Percentiles rank a stretch among this genome's conserved stretches.
phyloP scores from a whole-genome alignment of 2,329 filamentous ascomycete genomes.

The Pseudovirgaria hyperparasitica region DNA sequence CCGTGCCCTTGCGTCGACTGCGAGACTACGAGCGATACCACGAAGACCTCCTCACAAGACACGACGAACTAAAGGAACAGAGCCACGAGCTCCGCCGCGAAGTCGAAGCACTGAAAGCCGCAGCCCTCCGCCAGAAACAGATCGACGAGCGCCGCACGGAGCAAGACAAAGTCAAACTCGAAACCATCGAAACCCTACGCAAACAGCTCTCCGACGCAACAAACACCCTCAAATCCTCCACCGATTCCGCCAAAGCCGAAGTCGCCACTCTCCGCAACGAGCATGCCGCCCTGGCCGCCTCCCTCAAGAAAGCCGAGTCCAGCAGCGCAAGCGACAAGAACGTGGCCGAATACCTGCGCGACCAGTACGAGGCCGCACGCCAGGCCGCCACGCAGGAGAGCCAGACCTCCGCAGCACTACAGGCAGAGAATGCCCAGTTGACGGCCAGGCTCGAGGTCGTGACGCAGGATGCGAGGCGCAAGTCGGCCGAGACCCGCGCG shows the following conservation, averaged over 20 bases:
- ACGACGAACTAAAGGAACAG: background rate
- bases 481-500: background rate
- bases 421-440: slow-evolving; percentile 11
- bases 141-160: slow-evolving; percentile 17
- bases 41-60: background rate
- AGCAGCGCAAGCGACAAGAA: slow-evolving; percentile 23
- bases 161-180: slow-evolving; percentile 11
- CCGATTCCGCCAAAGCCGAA: slow-evolving; percentile 2
- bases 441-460: slow-evolving; percentile 2
- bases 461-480: too few relatives aligned
- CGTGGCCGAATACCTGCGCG: slow-evolving; percentile 42
- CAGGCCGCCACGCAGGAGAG: too few relatives aligned
- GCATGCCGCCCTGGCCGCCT: slow-evolving; percentile 12
- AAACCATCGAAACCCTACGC: background rate
- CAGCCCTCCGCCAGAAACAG: slow-evolving; percentile 15
- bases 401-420: slow-evolving; percentile 14
- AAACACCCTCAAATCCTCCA: slow-evolving; percentile 1
- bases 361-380: slow-evolving; percentile 36
- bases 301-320: slow-evolving; percentile 16
- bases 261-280: slow-evolving; percentile 7
- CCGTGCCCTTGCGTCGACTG: slow-evolving; percentile 1
- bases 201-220: slow-evolving; percentile 2
- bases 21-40: slow-evolving; percentile 2
- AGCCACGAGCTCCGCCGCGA: background rate
- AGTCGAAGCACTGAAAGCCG: background rate